These are phyloP conservation scores for Diaporthe velutina DNA, from an alignment of 2,329 filamentous ascomycete genomes.

Conservation along the genomic window DNA sequence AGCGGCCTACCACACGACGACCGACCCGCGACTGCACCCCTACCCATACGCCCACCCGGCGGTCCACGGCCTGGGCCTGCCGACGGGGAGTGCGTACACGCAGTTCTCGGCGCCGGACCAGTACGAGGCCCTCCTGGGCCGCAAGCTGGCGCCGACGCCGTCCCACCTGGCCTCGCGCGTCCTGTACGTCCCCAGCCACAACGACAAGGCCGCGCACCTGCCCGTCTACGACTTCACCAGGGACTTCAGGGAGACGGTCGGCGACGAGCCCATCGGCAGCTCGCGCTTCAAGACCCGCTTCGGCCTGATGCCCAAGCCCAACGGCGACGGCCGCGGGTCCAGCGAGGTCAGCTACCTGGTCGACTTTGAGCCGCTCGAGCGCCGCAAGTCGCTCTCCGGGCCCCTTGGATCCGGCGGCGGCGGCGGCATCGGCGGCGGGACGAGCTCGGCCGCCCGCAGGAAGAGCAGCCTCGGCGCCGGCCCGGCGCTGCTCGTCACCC, in stretches of 20 bases:
- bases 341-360: constrained; percentile 36
- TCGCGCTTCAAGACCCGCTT: constrained; percentile 39
- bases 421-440: background rate
- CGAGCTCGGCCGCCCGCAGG: background rate
- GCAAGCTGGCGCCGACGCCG: constrained; percentile 36
- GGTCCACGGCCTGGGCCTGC: constrained; percentile 28
- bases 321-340: constrained; percentile 35
- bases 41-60: constrained; percentile 12
- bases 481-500: background rate
- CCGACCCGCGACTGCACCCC: constrained; percentile 20
- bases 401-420: background rate
- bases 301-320: constrained; percentile 37
- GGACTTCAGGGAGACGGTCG: constrained; percentile 31
- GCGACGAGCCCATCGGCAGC: constrained; percentile 36
- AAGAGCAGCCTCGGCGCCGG: constrained; percentile 1
- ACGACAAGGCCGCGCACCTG: constrained; percentile 34
- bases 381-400: constrained; percentile 22
- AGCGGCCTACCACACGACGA: constrained; percentile 22
- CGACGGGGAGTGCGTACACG: background rate
- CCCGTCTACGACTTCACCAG: constrained; percentile 38
- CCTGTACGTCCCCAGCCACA: constrained; percentile 38
- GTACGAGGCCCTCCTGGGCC: constrained; percentile 35
- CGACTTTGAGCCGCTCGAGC: constrained; percentile 37
- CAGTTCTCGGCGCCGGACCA: constrained; percentile 18
- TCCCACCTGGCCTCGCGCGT: constrained; percentile 28